Base-by-base conservation (phyloP, 2,329 filamentous ascomycete genomes). In the Aureobasidium vineae region DNA sequence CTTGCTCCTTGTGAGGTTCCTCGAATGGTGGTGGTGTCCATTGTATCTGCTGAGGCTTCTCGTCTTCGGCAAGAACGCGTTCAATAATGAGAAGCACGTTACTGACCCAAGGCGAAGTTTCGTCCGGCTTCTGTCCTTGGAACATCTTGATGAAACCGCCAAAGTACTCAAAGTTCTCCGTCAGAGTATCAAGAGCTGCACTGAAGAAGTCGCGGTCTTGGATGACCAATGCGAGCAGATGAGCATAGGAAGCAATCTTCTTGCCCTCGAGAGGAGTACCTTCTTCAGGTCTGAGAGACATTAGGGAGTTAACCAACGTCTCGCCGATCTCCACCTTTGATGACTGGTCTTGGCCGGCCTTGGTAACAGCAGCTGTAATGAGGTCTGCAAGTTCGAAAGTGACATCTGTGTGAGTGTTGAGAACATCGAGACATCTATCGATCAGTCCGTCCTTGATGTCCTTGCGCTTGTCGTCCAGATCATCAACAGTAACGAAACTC, bases 311-410 rank as follows among this genome's bases (percentile, higher is more conserved):
- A 5, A 93, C 88, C 53, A 99, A 81, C 0, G 92, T 96, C 60
- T 89, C 86, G 19, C 91, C 92, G 70, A 96, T 89, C 65, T 95
- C 90, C 68, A 87, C 86, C 47, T 89, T 84, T 81, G 77, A 85
- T 73, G 77, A 84, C 71, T 77, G 84, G 70, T 77, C 86, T 75
- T 85, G 87, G 7, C 60, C 50, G 70, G 79, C 89, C 73, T 86
- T 88, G 36, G 82, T 79, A 10, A 86, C 85, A 28, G 92, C 88
- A 3, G 89, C 88, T 43, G 85, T 85, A 65, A 99, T 93, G 23
- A 99, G 82, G 72, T 97, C 93, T 0, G 92, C 87, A 54, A 99
- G 83, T 73, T 98, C 94, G 72, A 97, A 95, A 0, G 95, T 96
- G 13, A 94, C 88, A 71, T 91, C 88, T 16, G 93, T 89, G 71